Conservation (phyloP, 345 rosid species). For the Capsella bursapastoris region DNA sequence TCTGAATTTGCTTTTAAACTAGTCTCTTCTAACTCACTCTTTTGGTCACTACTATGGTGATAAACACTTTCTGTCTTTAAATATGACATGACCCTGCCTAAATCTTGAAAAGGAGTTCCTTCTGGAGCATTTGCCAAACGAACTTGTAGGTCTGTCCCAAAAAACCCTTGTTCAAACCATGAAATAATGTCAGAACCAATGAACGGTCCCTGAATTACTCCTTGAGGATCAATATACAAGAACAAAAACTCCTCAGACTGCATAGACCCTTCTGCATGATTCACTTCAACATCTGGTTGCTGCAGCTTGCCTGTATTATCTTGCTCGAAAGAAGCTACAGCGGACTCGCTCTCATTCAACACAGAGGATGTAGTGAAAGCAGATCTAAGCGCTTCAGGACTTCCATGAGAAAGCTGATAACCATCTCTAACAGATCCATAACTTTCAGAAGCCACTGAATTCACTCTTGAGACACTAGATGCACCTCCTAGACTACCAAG, state of each 20-base stretch:
- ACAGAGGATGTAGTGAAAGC: constrained; percentile 34
- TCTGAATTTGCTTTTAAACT: constrained; percentile 50
- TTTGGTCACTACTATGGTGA: constrained; percentile 33
- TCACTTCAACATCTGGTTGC: constrained; percentile 33
- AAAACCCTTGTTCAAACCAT: constrained; percentile 95
- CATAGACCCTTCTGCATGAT: constrained; percentile 36
- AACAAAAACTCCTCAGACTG: constrained; percentile 69
- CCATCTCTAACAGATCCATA: constrained; percentile 1
- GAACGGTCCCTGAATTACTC: constrained; percentile 84
- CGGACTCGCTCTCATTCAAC: constrained; percentile 32
- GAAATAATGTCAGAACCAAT: constrained; percentile 72
- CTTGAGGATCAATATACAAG: constrained; percentile 86
- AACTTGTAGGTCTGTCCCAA: constrained; percentile 81
- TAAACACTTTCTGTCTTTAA: constrained; percentile 45
- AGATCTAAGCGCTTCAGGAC: too few species aligned
- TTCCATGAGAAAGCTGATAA: too few species aligned
- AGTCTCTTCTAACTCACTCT: constrained; percentile 50
- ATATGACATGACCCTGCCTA: constrained; percentile 73
- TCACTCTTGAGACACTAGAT: constrained; percentile 28
- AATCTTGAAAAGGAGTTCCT: constrained; percentile 70
- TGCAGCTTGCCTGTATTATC: constrained; percentile 37
- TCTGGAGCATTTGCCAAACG: constrained; percentile 75
- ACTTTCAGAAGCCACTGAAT: constrained; percentile 25
- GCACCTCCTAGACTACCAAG: constrained; percentile 13
- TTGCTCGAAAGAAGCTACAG: constrained; percentile 46